Conservation (phyloP, 768 basidiomycete species). For the Kondoa malvinella region DNA sequence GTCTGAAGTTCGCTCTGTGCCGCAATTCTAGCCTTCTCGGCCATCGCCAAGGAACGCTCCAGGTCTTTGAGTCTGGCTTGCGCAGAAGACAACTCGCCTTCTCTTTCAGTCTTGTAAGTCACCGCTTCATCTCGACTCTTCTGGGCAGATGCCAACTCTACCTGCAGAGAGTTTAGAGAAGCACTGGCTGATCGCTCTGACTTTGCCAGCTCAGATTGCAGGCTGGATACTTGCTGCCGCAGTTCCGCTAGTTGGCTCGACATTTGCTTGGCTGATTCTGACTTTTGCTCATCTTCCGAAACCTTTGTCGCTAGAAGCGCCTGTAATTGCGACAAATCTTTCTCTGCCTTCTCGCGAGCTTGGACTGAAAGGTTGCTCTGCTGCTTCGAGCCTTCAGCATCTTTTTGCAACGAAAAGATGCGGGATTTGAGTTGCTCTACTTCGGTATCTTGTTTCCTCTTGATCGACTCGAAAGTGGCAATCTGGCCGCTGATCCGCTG, state of each 20-base stretch:
- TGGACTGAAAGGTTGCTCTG: conserved; percentile 30
- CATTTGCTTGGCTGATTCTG: conserved; percentile 69
- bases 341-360: conserved; percentile 49
- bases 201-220: conserved; percentile 53
- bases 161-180: conserved; percentile 52
- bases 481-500: conserved; percentile 45
- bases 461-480: conserved; percentile 37
- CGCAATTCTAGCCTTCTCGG: neutral
- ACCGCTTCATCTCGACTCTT: conserved; percentile 42
- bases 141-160: conserved; percentile 46
- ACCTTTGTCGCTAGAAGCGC: conserved; percentile 67
- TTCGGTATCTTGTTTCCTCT: conserved; percentile 4
- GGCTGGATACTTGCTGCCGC: conserved; percentile 43
- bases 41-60: conserved; percentile 4
- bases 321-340: conserved; percentile 72
- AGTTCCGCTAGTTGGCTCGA: conserved; percentile 65
- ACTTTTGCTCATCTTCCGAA: conserved; percentile 64
- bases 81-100: conserved; percentile 50
- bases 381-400: conserved; percentile 34
- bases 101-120: conserved; percentile 37
- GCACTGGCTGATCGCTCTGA: conserved; percentile 48
- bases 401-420: neutral
- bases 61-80: conserved; percentile 30
- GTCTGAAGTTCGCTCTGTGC: conserved; percentile 57
- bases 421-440: neutral